Conservation (phyloP, 2,329 filamentous ascomycete species). For the Cladobotryum protrusum region DNA sequence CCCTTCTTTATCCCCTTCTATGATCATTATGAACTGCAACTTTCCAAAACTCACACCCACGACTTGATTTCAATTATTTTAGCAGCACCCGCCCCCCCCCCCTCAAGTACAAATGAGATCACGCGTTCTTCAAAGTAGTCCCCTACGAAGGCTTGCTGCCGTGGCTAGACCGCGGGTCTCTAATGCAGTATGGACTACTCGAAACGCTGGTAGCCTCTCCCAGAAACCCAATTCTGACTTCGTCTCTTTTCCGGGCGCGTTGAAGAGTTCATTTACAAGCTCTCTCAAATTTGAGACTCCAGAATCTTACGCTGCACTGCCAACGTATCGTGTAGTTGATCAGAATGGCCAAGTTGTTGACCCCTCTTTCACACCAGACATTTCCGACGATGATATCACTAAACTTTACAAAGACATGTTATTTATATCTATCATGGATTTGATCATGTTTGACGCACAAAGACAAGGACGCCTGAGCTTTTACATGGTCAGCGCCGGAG, state of each 20-base stretch:
- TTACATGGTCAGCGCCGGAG: slow-evolving; percentile 94
- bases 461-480: slow-evolving; percentile 90
- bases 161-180: slow-evolving; percentile 1
- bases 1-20: background rate
- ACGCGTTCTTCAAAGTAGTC: slow-evolving; percentile 1
- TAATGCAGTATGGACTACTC: slow-evolving; percentile 15
- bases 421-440: slow-evolving; percentile 76
- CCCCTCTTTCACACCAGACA: slow-evolving; percentile 59
- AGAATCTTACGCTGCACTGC: slow-evolving; percentile 65
- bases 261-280: slow-evolving; percentile 88
- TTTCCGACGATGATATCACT: slow-evolving; percentile 56
- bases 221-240: slow-evolving; percentile 50
- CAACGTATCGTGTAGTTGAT: slow-evolving; percentile 88
- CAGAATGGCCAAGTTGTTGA: slow-evolving; percentile 83
- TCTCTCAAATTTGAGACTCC: slow-evolving; percentile 72
- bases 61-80: too few species aligned
- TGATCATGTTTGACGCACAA: slow-evolving; percentile 98
- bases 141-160: slow-evolving; percentile 4
- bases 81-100: background rate
- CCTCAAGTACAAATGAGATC: slow-evolving; percentile 5
- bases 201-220: slow-evolving; percentile 44
- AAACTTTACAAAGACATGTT: slow-evolving; percentile 62
- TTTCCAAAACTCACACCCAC: too few species aligned
- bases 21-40: too few species aligned
- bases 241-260: slow-evolving; percentile 82